Base-by-base conservation (phyloP, 208 protist genomes). In the Leishmania mexicana region DNA sequence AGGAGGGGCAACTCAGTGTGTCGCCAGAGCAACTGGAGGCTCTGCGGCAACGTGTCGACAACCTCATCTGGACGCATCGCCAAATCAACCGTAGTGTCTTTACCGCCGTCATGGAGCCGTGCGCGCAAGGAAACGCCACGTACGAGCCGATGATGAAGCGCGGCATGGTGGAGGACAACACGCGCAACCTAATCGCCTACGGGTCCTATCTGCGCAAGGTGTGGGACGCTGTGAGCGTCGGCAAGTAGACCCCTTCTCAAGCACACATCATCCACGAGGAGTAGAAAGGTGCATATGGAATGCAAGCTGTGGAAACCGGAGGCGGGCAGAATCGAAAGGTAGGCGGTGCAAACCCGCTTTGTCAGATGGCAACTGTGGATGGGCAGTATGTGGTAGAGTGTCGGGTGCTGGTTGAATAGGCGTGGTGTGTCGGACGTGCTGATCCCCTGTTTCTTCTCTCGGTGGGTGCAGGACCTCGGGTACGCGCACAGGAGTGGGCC, bases 161-260 rank as follows among this genome's bases (percentile, higher is more conserved):
- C 6, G 87, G 81, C 45, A 95, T 97, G 90, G 87, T 81, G 62
- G 94, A 97, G 84, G 91, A 95, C 78, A 91, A 92, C 42, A 81
- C 88, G 76, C 86, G 85, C 38, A 75, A 81, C 64, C 65, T 96
- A 11, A 80, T 90, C 15, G 91, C 87, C 54, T 97, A 97, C 81
- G 85, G 87, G n/a, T 76, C 78, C 17, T 97, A 92, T 80, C 73
- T 96, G 75, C 84, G 87, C 45, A 90, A 87, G 45, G 57, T 94
- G 28, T 94, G 88, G 86, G 86, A 95, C 68, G 87, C 87, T 80
- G 83, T 91, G 53, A 82, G 58, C 21, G 79, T 35, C 57, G 54
- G n/a, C 11, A 85, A 85, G 57, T 83, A 82, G 73, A 80, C 76
- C 19, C 47, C 13, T 47, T 47, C 65, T 67, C 67, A 73, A 19